Evolutionary conservation across 106 monocot genomes (phyloP), one percentile per base, ranked within the genome.

Genomic region (Cymbidium sinense): DNA sequence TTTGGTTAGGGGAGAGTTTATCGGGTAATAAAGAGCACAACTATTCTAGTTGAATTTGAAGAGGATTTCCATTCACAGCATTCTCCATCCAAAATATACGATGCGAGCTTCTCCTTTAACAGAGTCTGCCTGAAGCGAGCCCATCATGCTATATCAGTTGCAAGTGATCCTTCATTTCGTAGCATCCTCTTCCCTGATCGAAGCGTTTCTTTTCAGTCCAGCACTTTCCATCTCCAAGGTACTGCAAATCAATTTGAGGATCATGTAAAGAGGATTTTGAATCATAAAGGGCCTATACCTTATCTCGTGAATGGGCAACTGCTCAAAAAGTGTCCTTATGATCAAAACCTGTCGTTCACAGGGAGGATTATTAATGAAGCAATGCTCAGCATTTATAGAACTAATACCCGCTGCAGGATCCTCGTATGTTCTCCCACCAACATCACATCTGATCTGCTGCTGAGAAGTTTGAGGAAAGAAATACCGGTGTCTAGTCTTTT

Each of bases 61-160:
- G 80, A 81, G 4, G 81, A 84, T 67, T 87, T 87, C 78, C 73
- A 84, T 29, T n/a, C 25, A 39, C 87, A 87, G 69, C 84, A 87
- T 41, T 64, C 65, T 34, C 33, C 77, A 58, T 47, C 70, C 9
- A 84, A 81, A 37, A 87, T 33, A 43, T 84, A 87, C 43, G 70
- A 87, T 62, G 84, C 81, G 10, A 87, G 75, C 84, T 87, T 87
- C 81, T 87, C 87, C 72, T 87, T 87, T 50, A 87, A 87, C 81
- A 77, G 84, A 43, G 83, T 83, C 34, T 84, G 86, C 43, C 67
- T 86, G 64, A 86, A 83, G 55, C 70, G 86, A 74, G 43, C 77
- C 28, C 87, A 87, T 52, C 73, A 71, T 34, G 86, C 86, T 39
- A 64, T 87, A 10, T 58, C 77, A 21, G 70, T 74, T 35, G 67